Evolutionary conservation across 306 rosid species (phyloP).

Genomic region (Phaseolus lunatus): DNA sequence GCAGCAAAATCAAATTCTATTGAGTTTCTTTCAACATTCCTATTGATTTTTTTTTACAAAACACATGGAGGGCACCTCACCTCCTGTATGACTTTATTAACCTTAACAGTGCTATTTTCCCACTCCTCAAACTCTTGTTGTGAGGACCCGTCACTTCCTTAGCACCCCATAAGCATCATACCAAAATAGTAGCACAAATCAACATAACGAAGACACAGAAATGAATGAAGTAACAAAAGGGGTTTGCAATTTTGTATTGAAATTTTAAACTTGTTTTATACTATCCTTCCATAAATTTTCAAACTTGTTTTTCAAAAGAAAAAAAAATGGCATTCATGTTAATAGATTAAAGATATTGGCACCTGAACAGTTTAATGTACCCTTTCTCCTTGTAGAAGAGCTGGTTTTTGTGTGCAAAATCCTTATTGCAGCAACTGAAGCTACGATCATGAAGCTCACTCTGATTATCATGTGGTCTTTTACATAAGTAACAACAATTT

Average conservation of each 20-base stretch:
- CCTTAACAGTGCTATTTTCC: slow-evolving; percentile 36
- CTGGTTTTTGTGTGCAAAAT: slow-evolving; percentile 40
- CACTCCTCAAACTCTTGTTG: slow-evolving; percentile 33
- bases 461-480: slow-evolving; percentile 52
- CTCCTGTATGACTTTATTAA: slow-evolving; percentile 7
- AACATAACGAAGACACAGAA: slow-evolving; percentile 22
- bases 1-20: neutral
- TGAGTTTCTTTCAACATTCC: slow-evolving; percentile 2
- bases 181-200: slow-evolving; percentile 10
- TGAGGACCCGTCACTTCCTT: slow-evolving; percentile 44
- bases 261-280: neutral
- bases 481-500: slow-evolving; percentile 4
- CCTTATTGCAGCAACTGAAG: slow-evolving; percentile 52
- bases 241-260: neutral
- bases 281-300: neutral
- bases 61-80: neutral
- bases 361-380: slow-evolving; percentile 40
- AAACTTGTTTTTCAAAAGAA: neutral
- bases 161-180: slow-evolving; percentile 30
- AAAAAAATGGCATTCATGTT: neutral
- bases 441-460: slow-evolving; percentile 56
- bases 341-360: neutral
- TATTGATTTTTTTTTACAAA: neutral
- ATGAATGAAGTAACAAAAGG: neutral
- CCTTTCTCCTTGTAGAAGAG: slow-evolving; percentile 32